These are phyloP conservation scores for Clarireedia homoeocarpa DNA, from an alignment of 2,329 filamentous ascomycete genomes.

Conservation along the genomic window DNA sequence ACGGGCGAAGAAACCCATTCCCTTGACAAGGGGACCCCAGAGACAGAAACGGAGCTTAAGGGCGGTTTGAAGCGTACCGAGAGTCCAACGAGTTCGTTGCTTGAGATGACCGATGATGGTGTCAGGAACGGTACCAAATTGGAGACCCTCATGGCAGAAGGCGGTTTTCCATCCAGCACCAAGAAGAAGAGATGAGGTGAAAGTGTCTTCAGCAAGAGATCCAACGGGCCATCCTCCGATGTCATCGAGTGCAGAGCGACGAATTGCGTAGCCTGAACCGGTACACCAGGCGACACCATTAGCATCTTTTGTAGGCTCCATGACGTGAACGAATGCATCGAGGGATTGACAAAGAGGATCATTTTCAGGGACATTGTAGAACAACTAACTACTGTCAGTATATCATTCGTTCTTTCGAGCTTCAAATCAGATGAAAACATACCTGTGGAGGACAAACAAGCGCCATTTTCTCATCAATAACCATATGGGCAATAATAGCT, in stretches of 20 bases:
- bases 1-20: conserved; percentile 49
- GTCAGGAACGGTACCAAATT: conserved; percentile 52
- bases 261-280: conserved; percentile 54
- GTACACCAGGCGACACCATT: conserved; percentile 52
- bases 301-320: conserved; percentile 38
- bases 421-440: not conserved
- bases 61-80: conserved; percentile 41
- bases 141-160: conserved; percentile 50
- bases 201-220: conserved; percentile 53
- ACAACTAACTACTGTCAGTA: conserved; percentile 33
- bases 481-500: conserved; percentile 49
- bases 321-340: conserved; percentile 50
- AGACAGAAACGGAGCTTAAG: conserved; percentile 54
- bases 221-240: conserved; percentile 55
- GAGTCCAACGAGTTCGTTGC: conserved; percentile 45
- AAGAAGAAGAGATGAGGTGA: conserved; percentile 50
- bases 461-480: conserved; percentile 47
- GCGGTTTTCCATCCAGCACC: conserved; percentile 55
- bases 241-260: conserved; percentile 50
- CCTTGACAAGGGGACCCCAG: conserved; percentile 42
- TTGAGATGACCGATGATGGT: conserved; percentile 48
- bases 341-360: conserved; percentile 50
- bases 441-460: conserved; percentile 51
- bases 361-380: conserved; percentile 52
- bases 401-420: too few relatives aligned